Conservation (phyloP, 2,329 filamentous ascomycete species). For the Endothia cerciana region DNA sequence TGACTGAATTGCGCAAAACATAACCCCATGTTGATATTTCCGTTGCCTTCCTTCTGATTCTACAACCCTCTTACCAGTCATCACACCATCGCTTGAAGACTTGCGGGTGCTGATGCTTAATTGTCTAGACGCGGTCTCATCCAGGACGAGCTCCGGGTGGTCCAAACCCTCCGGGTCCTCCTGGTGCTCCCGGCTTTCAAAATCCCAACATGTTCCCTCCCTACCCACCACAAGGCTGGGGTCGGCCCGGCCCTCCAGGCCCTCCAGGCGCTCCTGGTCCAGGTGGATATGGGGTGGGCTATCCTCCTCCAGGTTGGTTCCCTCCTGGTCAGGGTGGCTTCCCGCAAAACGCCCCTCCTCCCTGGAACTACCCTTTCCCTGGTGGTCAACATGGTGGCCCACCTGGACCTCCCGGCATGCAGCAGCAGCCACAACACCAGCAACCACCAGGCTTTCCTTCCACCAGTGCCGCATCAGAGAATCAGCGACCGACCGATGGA, state of each 20-base stretch:
- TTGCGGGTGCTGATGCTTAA: constrained; percentile 35
- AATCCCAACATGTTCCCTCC: constrained; percentile 34
- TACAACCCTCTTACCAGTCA: constrained; percentile 33
- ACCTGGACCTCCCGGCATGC: constrained; percentile 33
- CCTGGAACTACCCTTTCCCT: constrained; percentile 64
- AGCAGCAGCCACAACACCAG: constrained; percentile 38
- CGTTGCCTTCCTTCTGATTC: constrained; percentile 99
- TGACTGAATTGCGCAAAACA: constrained; percentile 86
- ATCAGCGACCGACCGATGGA: constrained; percentile 57
- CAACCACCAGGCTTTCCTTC: constrained; percentile 34
- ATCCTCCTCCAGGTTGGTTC: constrained; percentile 78
- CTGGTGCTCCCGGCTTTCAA: constrained; percentile 36
- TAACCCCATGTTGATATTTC: constrained; percentile 94
- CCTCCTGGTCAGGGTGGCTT: constrained; percentile 76
- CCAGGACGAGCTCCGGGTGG: constrained; percentile 32
- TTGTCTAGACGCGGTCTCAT: constrained; percentile 46
- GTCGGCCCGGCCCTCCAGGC: constrained; percentile 36
- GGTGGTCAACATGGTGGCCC: constrained; percentile 44
- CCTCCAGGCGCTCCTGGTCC: constrained; percentile 35
- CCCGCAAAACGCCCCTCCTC: constrained; percentile 65
- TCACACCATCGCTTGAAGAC: constrained; percentile 22
- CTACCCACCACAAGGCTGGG: constrained; percentile 39
- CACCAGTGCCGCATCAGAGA: constrained; percentile 34
- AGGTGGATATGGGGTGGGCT: constrained; percentile 66
- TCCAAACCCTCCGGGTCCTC: constrained; percentile 28